Conservation (phyloP, 2,329 filamentous ascomycete species). For the Arthrobotrys musiformis region DNA sequence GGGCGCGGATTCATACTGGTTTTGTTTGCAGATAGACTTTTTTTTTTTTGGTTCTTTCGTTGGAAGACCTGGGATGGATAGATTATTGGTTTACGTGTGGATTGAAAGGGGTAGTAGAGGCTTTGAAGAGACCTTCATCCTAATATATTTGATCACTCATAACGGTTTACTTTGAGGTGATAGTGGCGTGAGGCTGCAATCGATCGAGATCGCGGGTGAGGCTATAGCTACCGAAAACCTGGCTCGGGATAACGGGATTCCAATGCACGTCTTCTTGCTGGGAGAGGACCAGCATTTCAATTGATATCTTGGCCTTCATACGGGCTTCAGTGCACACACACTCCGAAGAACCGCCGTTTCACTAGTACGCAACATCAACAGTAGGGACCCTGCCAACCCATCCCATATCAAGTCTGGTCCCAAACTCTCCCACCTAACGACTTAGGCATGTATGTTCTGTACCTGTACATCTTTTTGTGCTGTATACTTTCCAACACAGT, state of each 20-base stretch:
- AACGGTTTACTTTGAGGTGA: neutral
- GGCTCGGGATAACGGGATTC: neutral
- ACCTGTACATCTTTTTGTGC: neutral
- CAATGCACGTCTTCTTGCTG: neutral
- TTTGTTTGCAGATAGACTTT: neutral
- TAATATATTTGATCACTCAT: neutral
- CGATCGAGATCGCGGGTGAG: too few relatives aligned
- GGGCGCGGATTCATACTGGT: neutral
- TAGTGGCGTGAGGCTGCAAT: conserved; percentile 14
- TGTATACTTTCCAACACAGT: conserved; percentile 8
- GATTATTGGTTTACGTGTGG: neutral
- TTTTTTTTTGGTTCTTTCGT: neutral
- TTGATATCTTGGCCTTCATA: neutral
- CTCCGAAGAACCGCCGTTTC: neutral
- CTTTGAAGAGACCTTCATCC: neutral
- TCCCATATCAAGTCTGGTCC: neutral
- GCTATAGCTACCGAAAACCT: conserved; percentile 5
- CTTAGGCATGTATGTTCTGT: neutral
- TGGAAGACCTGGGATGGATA: neutral
- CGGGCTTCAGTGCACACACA: neutral
- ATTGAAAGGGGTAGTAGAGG: neutral
- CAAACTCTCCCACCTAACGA: neutral
- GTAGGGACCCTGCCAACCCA: neutral
- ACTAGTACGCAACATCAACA: neutral
- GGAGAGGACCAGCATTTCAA: neutral